phyloP scores from a whole-genome alignment of 768 basidiomycete species.

The Pholiota microspora region DNA sequence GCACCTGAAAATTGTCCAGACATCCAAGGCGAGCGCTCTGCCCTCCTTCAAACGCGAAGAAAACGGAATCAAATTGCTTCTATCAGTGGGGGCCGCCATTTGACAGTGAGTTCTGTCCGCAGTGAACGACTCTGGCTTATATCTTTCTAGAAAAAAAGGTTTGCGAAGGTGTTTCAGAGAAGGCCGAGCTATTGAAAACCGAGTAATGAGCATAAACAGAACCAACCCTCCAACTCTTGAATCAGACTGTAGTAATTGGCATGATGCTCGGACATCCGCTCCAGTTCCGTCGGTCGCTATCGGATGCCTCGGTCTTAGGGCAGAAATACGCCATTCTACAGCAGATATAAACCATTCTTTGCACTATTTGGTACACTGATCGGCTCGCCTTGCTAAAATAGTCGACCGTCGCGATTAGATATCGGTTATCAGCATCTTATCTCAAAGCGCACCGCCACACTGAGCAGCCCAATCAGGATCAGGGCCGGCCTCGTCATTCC shows the following conservation, averaged over 20 bases:
- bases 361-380: background rate
- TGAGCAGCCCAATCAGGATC: background rate
- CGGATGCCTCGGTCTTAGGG: slow-evolving; percentile 9
- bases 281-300: background rate
- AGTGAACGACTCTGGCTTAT: slow-evolving; percentile 7
- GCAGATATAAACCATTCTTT: background rate
- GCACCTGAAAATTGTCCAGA: slow-evolving; percentile 91
- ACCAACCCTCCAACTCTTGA: background rate
- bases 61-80: slow-evolving; percentile 57
- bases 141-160: slow-evolving; percentile 4
- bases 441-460: background rate
- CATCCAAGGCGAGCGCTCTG: slow-evolving; percentile 76
- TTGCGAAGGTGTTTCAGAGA: slow-evolving; percentile 4
- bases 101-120: background rate
- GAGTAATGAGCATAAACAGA: slow-evolving; percentile 13
- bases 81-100: slow-evolving; percentile 24
- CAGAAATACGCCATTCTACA: background rate
- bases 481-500: background rate
- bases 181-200: slow-evolving; percentile 4
- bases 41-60: slow-evolving; percentile 75
- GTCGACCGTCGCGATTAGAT: background rate
- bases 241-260: background rate
- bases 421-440: too few species aligned
- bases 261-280: background rate
- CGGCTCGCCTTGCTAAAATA: background rate